These are phyloP conservation scores for Vachellia collinsii DNA, from an alignment of 306 rosid genomes.

Conservation along the genomic window DNA sequence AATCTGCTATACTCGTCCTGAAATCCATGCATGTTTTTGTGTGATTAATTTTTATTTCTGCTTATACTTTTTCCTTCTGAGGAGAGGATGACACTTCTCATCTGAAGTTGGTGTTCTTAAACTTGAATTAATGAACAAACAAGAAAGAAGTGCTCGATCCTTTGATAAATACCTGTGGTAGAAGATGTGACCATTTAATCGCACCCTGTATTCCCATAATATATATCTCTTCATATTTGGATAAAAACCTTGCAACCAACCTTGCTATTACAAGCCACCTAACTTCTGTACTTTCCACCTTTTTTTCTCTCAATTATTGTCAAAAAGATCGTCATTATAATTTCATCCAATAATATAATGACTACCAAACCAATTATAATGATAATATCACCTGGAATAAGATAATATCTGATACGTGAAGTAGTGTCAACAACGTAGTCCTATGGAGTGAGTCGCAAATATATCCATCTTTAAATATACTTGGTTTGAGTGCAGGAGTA, in stretches of 20 bases:
- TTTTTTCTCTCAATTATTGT: neutral
- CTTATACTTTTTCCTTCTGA: neutral
- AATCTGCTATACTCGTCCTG: slow-evolving; percentile 50
- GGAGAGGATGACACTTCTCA: neutral
- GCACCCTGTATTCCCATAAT: neutral
- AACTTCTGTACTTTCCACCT: slow-evolving; percentile 1
- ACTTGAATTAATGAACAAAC: slow-evolving; percentile 25
- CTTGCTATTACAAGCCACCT: slow-evolving; percentile 19
- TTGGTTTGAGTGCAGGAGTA: slow-evolving; percentile 49
- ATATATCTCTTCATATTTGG: neutral
- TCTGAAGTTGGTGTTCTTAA: slow-evolving; percentile 8
- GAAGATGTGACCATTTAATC: slow-evolving; percentile 28
- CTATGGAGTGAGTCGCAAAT: neutral
- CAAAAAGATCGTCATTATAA: neutral
- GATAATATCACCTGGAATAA: neutral
- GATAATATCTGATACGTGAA: neutral
- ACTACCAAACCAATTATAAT: neutral
- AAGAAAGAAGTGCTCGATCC: neutral
- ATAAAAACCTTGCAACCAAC: slow-evolving; percentile 10
- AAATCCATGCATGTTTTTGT: neutral
- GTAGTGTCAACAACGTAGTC: neutral
- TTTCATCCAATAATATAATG: neutral
- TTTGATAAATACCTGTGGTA: neutral
- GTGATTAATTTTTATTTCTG: slow-evolving; percentile 1
- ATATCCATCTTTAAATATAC: neutral